Base-by-base conservation (phyloP, 2,329 filamentous ascomycete species). In the Diaporthe longicolla region DNA sequence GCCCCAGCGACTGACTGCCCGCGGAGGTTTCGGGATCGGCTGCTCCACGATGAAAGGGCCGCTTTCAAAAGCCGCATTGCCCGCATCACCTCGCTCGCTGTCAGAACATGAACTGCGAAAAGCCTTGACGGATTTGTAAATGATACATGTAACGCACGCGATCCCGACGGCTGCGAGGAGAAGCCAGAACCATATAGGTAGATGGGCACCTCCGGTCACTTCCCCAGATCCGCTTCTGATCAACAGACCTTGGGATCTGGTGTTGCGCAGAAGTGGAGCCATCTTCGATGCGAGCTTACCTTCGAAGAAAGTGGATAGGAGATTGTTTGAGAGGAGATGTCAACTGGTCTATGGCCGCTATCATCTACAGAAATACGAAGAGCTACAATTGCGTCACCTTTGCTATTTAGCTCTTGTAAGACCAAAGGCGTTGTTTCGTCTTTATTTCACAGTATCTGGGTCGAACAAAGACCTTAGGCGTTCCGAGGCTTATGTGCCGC, bases 131-230 rank as follows among this genome's bases (percentile, higher is more conserved):
- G 37, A 63, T 45, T 45, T 63, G 24, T 26, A 26, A 8, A 45
- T 8, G 9, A 63, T 21, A 5, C 24, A 63, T 9, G 13, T 4
- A 32, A 32, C 10, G 9, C 3, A 63, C 3, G 0, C 37, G 10
- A 19, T 19, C 8, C 24, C 13, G n/a, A 4, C 40, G 13, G 10
- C 58, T 45, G 24, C 58, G 17, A 63, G 15, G 15, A 63, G 58
- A 4, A 40, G n/a, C 58, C 58, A 63, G 24, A 63, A 63, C 40
- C 58, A 63, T 4, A 45, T 24, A 45, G 58, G 58, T 2, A 63
- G 29, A n/a, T n/a, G 58, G 21, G 58, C 15, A 32, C 37, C 17
- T 7, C 3, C 58, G 4, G 37, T 29, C 19, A 37, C 9, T 19
- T 63, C 40, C 4, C 40, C 40, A 21, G 24, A 24, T 15, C 37